Base-by-base conservation (phyloP, 306 rosid genomes). In the Prunus kanzakura region DNA sequence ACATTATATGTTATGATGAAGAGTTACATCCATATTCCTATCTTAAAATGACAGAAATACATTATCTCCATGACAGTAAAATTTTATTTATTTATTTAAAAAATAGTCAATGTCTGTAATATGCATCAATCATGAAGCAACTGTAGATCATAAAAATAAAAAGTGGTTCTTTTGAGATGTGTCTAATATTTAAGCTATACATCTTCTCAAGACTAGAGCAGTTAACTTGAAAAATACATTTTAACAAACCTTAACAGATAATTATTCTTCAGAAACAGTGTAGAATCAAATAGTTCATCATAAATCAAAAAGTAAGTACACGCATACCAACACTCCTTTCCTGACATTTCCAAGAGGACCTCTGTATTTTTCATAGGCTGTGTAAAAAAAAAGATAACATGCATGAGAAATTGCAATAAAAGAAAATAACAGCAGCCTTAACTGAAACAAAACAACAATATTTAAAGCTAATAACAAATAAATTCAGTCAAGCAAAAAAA, bases 341-440 rank as follows among this genome's bases (percentile, higher is more conserved):
- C 99, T 88, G 64, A 95, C 99, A 87, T 92, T 88, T 80, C 99
- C 99, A 74, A 95, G 97, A 67, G 93, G 84, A 47, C 99, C 99
- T 58, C 97, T 86, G 81, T 77, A 83, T 67, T 90, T 88, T 81
- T 95, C 97, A 78, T 95, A 95, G 1, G n/a, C 99, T 95, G 92
- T 74, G 70, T 69, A 66, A 72, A 35, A 35, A 76, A 76, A 80
- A 25, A 66, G 38, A 45, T 75, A 78, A 83, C 38, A 54, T 19
- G 18, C 38, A 58, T 50, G 0, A 74, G 25, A 27, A 55, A 56
- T 41, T 54, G 45, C 3, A 18, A 22, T 61, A 6, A 54, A 49
- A 70, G 4, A 60, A 56, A 55, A 22, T 11, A 50, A 70, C 25
- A 55, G 25, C 27, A 18, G 47, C 57, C 10, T 45, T 50, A 30